phyloP scores from a whole-genome alignment of 768 basidiomycete genomes.

The Strobilomyces confusus region DNA sequence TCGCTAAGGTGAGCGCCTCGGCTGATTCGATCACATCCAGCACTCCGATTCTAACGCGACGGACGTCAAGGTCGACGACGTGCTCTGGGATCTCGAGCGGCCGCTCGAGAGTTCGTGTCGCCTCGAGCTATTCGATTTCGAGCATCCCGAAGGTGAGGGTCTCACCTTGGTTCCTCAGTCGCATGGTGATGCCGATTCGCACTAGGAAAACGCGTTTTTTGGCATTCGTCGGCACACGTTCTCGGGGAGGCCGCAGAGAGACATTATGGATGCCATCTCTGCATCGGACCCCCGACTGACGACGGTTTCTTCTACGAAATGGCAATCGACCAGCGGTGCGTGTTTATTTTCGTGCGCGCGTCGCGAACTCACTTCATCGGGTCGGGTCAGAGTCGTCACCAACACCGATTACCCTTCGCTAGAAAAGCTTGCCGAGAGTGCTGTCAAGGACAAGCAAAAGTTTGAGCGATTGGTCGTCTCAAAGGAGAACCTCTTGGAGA shows the following conservation, averaged over 20 bases:
- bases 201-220: constrained; percentile 92
- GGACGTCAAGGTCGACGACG: constrained; percentile 60
- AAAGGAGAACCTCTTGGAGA: constrained; percentile 93
- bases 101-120: constrained; percentile 84
- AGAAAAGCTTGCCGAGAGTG: constrained; percentile 83
- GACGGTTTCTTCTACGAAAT: constrained; percentile 99
- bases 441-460: constrained; percentile 94
- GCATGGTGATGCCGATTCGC: no score
- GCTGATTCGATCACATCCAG: no score
- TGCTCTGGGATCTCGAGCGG: constrained; percentile 92
- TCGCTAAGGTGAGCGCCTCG: constrained; percentile 66
- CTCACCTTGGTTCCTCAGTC: background rate
- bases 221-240: constrained; percentile 99
- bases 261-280: constrained; percentile 95
- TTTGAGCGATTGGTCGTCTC: constrained; percentile 92
- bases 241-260: constrained; percentile 95
- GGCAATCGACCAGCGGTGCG: constrained; percentile 77
- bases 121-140: constrained; percentile 88
- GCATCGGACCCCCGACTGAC: constrained; percentile 94
- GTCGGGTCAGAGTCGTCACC: constrained; percentile 57
- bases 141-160: constrained; percentile 69
- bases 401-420: constrained; percentile 82
- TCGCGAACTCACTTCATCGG: no score
- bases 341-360: background rate
- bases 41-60: background rate